phyloP scores from a whole-genome alignment of 345 rosid genomes.

The Eucalyptus erythrocorys region DNA sequence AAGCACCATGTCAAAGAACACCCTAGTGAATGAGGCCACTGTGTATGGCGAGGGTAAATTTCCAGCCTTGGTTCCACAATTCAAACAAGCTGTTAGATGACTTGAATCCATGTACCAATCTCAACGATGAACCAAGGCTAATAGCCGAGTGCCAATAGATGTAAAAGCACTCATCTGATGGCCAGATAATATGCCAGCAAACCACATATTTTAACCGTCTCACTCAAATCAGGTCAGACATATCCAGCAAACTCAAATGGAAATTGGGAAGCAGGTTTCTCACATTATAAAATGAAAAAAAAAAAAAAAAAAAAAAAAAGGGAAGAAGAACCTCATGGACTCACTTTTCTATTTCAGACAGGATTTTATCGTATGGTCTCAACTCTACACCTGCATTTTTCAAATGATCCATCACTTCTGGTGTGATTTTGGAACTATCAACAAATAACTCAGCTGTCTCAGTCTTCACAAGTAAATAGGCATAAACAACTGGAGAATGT shows the following conservation, averaged over 20 bases:
- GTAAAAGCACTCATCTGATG: background rate
- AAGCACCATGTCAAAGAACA: background rate
- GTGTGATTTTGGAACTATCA: slow-evolving; percentile 59
- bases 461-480: slow-evolving; percentile 67
- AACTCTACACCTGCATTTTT: slow-evolving; percentile 53
- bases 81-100: background rate
- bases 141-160: background rate
- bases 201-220: background rate
- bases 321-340: background rate
- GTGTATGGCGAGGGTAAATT: background rate
- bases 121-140: background rate
- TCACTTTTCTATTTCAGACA: slow-evolving; percentile 69
- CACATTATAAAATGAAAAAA: background rate
- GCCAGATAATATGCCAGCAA: background rate
- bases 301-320: background rate
- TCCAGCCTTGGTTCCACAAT: background rate
- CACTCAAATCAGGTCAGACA: background rate
- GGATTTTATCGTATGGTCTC: slow-evolving; percentile 64
- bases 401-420: slow-evolving; percentile 69
- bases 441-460: slow-evolving; percentile 58
- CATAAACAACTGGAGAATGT: slow-evolving; percentile 94
- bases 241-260: background rate
- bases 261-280: background rate
- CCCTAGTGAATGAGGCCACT: background rate
- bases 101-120: background rate